Evolutionary conservation across 2,329 filamentous ascomycete genomes (phyloP), one percentile per base, ranked within the genome.

Genomic region (Chaetomium sp.): DNA sequence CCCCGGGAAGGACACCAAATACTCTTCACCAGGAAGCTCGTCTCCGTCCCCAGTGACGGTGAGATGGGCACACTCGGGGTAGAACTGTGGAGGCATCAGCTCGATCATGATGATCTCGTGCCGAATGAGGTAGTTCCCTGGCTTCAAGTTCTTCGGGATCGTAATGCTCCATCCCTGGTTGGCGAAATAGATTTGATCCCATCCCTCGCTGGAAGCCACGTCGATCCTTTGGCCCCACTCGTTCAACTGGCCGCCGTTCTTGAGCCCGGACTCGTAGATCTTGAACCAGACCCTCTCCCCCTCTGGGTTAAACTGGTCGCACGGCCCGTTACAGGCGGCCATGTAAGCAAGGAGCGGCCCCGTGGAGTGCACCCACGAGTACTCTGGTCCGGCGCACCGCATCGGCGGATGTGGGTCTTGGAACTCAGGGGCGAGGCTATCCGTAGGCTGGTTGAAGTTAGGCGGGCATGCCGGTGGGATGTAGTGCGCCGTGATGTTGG

Each of bases 91-190:
- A 9, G 60, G 61, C 10, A 27, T 33, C 29, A 51, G 55, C 55
- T 63, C 55, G 23, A 63, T 58, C 54, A 57, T 51, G 55, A 84
- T 82, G 67, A 83, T 83, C 73, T 84, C 82, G 68, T 83, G 80
- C 50, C 82, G 78, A 57, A 84, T 74, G 50, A 84, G 80, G 65
- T 84, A 84, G 72, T 81, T 82, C 2, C 82, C 82, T 6, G 80
- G 74, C 16, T 75, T 78, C 58, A 84, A 78, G 66, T 71, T 72
- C 53, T 72, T 70, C 29, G 82, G 82, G 57, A 84, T 79, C 55
- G 77, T 79, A 27, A 82, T 76, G 63, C 78, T 78, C 78, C 80
- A 83, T 42, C 50, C 50, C 2, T 31, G 6, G 27, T 53, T 53
- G 25, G 50, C 50, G 16, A 53, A 29, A 2, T 1, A 2, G 6